Evolutionary conservation across 345 rosid genomes (phyloP), one percentile per base, ranked within the genome.

Genomic region (Gossypium raimondii): DNA sequence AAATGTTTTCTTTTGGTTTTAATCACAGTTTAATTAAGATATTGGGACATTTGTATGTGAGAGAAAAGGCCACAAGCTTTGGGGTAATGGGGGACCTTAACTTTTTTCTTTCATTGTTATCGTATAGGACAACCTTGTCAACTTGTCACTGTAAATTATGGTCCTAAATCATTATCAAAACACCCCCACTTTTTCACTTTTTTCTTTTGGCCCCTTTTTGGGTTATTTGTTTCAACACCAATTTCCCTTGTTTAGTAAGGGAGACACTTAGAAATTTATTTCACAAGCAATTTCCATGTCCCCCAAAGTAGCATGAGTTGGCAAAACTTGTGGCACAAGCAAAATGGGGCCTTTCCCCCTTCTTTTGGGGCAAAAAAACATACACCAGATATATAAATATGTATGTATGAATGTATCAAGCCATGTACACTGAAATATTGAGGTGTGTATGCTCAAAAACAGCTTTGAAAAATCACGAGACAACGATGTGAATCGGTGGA

Each of bases 401-500:
- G 38, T 34, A 34, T 34, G 41, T 34, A 34, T 34, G 41, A 4
- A 34, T 34, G 41, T 34, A 7, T 34, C 41, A 34, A 34, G 41
- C 3, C 47, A 63, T 34, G 47, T 63, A 34, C 7, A 38, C 48
- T 41, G 43, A 17, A 17, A 38, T n/a, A 41, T 41, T 64, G 68
- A n/a, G 68, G 48, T 64, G 48, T 17, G 67, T 38, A 7, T 8
- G 68, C 25, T 38, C 13, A 8, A 2, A 27, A 34, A 34, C 41
- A 34, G 41, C 41, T 5, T 34, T 1, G 41, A 34, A 34, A 3
- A 13, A 61, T 60, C 41, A 25, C 2, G 50, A 0, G 50, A 45
- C 11, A 45, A 45, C 10, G 13, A 11, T 11, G 10, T 34, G 41
- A 78, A 50, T 78, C 79, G 64, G 79, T 80, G 73, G 41, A 34